These are phyloP conservation scores for Plasmodium yoelii DNA, from an alignment of 169 alveolate species.

Conservation along the genomic window DNA sequence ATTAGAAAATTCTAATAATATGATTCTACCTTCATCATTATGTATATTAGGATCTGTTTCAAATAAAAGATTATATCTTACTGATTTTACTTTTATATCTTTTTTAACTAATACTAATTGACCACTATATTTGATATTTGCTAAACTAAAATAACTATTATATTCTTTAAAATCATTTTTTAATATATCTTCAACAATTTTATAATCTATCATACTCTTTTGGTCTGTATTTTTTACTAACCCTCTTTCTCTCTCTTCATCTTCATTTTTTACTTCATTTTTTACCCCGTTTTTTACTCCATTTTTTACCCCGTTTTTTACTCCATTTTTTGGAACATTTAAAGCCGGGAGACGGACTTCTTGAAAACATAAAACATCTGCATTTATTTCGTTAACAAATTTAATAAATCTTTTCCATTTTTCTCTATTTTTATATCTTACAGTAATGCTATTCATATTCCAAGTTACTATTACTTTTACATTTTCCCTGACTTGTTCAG, in stretches of 20 bases:
- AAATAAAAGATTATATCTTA: conserved; percentile 34
- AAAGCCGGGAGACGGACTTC: conserved; percentile 70
- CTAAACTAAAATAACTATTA: conserved; percentile 72
- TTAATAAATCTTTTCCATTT: conserved; percentile 60
- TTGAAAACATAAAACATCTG: conserved; percentile 66
- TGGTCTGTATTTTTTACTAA: conserved; percentile 51
- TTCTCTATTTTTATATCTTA: conserved; percentile 41
- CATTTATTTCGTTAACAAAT: conserved; percentile 34
- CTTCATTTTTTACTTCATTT: not conserved
- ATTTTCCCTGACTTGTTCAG: not conserved
- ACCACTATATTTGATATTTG: conserved; percentile 74
- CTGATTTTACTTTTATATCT: conserved; percentile 34
- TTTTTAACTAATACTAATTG: conserved; percentile 49
- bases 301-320: not conserved
- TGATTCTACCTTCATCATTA: conserved; percentile 58
- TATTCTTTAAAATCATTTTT: conserved; percentile 59
- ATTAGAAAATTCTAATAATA: conserved; percentile 21
- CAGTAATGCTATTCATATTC: conserved; percentile 74
- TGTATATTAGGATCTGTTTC: conserved; percentile 45
- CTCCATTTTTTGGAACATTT: not conserved
- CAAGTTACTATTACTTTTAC: conserved; percentile 27
- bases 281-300: not conserved
- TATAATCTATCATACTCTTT: conserved; percentile 50
- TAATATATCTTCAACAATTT: conserved; percentile 19
- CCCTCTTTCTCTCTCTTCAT: conserved; percentile 42